Percentiles rank a stretch among this genome's conserved stretches.
These are phyloP conservation scores for Ceratocystis eucalypticola DNA, from an alignment of 2,329 filamentous ascomycete genomes.

Conservation along the genomic window DNA sequence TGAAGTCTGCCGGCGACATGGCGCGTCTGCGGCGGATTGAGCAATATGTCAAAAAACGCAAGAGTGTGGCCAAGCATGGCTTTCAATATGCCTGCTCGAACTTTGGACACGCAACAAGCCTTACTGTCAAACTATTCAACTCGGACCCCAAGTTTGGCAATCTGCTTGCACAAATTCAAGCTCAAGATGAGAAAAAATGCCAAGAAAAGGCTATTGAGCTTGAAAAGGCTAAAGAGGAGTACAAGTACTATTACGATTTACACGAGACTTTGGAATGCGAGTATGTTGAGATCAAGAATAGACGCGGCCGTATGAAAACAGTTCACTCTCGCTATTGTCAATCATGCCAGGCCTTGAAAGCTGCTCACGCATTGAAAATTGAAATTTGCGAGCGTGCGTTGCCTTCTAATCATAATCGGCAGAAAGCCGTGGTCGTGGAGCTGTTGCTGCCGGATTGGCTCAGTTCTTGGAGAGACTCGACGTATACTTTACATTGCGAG, in stretches of 20 bases:
- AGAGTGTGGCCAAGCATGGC: not conserved
- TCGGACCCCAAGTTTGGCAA: not conserved
- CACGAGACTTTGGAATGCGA: not conserved
- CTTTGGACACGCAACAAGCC: not conserved
- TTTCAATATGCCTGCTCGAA: conserved; percentile 1
- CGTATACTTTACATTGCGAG: not conserved
- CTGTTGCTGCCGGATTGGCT: conserved; percentile 28
- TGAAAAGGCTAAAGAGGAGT: not conserved
- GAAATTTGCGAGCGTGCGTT: conserved; percentile 44
- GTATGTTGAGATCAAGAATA: not conserved
- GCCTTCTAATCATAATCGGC: conserved; percentile 24
- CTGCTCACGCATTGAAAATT: conserved; percentile 33
- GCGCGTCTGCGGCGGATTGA: conserved; percentile 34
- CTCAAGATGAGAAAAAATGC: not conserved
- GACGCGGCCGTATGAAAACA: not conserved
- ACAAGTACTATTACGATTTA: not conserved
- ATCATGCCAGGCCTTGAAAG: not conserved
- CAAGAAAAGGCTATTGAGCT: not conserved
- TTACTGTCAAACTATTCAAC: not conserved
- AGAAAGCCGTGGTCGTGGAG: conserved; percentile 41
- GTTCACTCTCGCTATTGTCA: not conserved
- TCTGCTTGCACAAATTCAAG: not conserved
- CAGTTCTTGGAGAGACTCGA: conserved; percentile 1
- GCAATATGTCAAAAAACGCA: conserved; percentile 26
- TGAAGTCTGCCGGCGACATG: conserved; percentile 34